Base-by-base conservation (phyloP, 345 rosid species). In the Hevea brasiliensis region DNA sequence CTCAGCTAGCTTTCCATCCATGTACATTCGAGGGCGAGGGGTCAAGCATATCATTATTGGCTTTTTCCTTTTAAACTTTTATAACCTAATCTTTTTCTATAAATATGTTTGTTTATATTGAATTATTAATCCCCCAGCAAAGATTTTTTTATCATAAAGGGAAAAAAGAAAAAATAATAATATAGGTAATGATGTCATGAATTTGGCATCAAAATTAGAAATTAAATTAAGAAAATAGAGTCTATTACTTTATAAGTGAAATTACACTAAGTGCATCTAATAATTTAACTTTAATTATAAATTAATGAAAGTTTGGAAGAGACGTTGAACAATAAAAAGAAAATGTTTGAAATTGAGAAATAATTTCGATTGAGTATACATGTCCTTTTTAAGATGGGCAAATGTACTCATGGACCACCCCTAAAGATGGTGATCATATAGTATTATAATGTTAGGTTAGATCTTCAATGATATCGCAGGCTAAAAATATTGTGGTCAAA, bases 71-170 rank as follows among this genome's bases (percentile, higher is more conserved):
- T 80, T 70, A 35, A 73, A 58, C 59, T 13, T 32, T 80, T 76
- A 56, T 55, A 32, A 32, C 21, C 50, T 59, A 37, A 48, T 54
- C 29, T 21, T 67, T 59, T 74, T 73, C 60, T 29, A 47, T 47
- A 44, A 17, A 15, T 63, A 27, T 72, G 74, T 72, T 83, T 77
- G 80, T 74, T 81, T 66, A 26, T 67, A 61, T 70, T 68, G 74
- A 56, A 72, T 76, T 56, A 65, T 65, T 61, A 69, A 72, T 70
- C 23, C 55, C 32, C 51, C 45, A 45, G 50, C 58, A 44, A 42
- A 37, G 18, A 32, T 21, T 41, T 9, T 64, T 64, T 41, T 7
- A 64, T 58, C 60, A 37, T 4, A 67, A 13, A 29, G 21, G 23
- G 23, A 48, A 68, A 12, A n/a, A 51, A 17, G 21, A 26, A 32